Evolutionary conservation across 345 rosid genomes (phyloP).

Genomic region (Hypericum androsaemum): DNA sequence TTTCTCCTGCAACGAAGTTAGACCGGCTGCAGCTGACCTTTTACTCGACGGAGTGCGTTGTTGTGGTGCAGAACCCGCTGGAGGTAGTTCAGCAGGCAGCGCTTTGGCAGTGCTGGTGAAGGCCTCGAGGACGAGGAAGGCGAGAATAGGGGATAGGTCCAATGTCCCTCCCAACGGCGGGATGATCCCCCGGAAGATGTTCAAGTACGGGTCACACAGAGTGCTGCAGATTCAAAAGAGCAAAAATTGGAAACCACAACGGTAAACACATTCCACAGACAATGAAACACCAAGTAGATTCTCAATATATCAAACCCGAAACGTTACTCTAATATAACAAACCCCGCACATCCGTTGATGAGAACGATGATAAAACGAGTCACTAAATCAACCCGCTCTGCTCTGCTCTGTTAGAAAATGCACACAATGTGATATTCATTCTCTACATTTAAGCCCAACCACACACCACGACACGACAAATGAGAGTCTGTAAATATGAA

Average conservation of each 20-base stretch:
- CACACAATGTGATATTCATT: too few species aligned
- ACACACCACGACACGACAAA: too few species aligned
- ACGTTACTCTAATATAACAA: too few species aligned
- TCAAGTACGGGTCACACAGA: slow-evolving; percentile 88
- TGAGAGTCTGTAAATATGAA: too few species aligned
- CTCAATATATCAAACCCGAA: too few species aligned
- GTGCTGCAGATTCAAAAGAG: slow-evolving; percentile 34
- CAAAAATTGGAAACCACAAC: background rate
- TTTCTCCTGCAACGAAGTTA: slow-evolving; percentile 40
- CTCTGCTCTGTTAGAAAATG: too few species aligned
- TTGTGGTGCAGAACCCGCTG: slow-evolving; percentile 18
- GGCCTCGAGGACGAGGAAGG: slow-evolving; percentile 74
- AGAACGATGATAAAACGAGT: too few species aligned
- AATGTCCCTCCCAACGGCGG: slow-evolving; percentile 83
- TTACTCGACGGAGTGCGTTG: slow-evolving; percentile 17
- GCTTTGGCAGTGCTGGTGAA: slow-evolving; percentile 75
- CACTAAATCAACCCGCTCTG: too few species aligned
- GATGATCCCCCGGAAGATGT: slow-evolving; percentile 87
- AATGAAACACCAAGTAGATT: too few species aligned
- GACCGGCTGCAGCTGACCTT: slow-evolving; percentile 8
- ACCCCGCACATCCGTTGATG: too few species aligned
- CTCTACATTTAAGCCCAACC: too few species aligned
- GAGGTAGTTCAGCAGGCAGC: slow-evolving; percentile 76
- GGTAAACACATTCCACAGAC: too few species aligned
- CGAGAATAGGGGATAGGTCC: slow-evolving; percentile 79